Percentiles rank a stretch among this genome's conserved stretches.
Evolutionary conservation across 2,329 filamentous ascomycete species (phyloP).

Genomic region (Fusarium sp.): DNA sequence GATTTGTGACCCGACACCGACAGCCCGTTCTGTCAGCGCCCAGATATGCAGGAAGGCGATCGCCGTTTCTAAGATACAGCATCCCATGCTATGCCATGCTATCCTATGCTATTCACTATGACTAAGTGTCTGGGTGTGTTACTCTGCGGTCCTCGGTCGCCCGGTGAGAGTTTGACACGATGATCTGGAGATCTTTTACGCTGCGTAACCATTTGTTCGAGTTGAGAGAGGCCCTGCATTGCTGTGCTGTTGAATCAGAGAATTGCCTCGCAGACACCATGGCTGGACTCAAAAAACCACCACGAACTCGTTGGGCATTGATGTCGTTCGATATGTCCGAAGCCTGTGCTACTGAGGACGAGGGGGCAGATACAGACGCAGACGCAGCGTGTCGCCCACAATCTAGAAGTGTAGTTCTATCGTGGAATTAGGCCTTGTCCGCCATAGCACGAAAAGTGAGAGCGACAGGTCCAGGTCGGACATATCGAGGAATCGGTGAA

Average conservation of each 20-base stretch:
- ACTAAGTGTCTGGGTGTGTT: background rate
- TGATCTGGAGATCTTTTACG: slow-evolving; percentile 30
- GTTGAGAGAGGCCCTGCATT: background rate
- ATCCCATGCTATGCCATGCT: background rate
- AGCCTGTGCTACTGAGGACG: slow-evolving; percentile 9
- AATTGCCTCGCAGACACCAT: background rate
- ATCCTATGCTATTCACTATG: background rate
- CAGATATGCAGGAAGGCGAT: slow-evolving; percentile 14
- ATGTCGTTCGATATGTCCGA: slow-evolving; percentile 1
- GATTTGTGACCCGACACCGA: slow-evolving; percentile 3
- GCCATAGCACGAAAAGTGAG: background rate
- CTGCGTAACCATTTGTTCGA: slow-evolving; percentile 15
- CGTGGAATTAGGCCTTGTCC: background rate
- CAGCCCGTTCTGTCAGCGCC: background rate
- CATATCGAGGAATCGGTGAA: slow-evolving; percentile 16
- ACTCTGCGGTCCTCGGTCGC: background rate
- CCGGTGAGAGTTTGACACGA: slow-evolving; percentile 13
- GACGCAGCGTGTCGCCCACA: slow-evolving; percentile 20
- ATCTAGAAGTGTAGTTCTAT: background rate
- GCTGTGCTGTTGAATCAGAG: slow-evolving; percentile 5
- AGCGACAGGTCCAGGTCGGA: slow-evolving; percentile 17
- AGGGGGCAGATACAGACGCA: slow-evolving; percentile 7
- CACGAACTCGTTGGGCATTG: slow-evolving; percentile 24
- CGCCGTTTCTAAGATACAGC: background rate
- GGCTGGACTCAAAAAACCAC: background rate